Percentiles rank a stretch among this genome's conserved stretches.
Evolutionary conservation across 148 eudicot species (phyloP).

Genomic region (Rhododendron ovatum): DNA sequence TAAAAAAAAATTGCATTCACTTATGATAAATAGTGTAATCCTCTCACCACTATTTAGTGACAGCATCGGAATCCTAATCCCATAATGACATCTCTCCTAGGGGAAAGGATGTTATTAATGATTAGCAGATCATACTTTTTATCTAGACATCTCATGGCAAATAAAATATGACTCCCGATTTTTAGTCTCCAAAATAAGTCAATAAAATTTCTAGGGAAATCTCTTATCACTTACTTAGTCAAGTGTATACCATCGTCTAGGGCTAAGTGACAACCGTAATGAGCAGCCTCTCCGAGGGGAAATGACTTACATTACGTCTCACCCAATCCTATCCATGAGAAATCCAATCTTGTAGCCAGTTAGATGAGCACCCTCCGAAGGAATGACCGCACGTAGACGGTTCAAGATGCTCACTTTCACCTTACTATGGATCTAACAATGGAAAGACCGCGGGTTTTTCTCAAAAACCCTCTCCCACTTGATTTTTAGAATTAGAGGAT

Average conservation of each 20-base stretch:
- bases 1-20: background rate
- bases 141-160: background rate
- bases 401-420: background rate
- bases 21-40: background rate
- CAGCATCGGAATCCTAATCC: background rate
- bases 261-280: background rate
- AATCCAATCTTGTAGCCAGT: background rate
- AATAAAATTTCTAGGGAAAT: too few species aligned
- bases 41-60: background rate
- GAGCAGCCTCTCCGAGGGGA: background rate
- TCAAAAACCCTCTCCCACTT: background rate
- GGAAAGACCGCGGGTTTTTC: background rate
- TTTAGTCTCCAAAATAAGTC: background rate
- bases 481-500: background rate
- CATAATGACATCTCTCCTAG: background rate
- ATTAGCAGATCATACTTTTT: background rate
- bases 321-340: background rate
- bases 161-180: background rate
- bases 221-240: background rate
- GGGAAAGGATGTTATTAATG: background rate
- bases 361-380: background rate
- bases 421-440: background rate
- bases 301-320: background rate
- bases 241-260: background rate
- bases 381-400: background rate